Percentiles rank a stretch among this genome's conserved stretches.
Evolutionary conservation across 768 basidiomycete genomes (phyloP).

Genomic region (Mycena floridula): DNA sequence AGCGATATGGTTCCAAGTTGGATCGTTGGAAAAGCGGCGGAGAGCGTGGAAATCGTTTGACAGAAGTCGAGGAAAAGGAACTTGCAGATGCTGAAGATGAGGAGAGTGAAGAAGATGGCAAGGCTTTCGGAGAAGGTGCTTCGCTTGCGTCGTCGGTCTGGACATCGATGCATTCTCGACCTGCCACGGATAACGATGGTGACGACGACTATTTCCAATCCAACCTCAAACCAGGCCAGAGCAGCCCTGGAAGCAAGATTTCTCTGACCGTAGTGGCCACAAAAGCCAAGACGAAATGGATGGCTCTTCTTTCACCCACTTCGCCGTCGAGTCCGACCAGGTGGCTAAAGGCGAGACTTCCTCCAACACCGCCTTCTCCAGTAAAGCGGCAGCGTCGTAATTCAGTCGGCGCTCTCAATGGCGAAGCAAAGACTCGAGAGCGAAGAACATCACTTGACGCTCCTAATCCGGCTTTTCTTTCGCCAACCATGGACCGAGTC

Average conservation of each 20-base stretch:
- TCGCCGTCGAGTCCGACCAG: constrained; percentile 25
- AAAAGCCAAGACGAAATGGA: constrained; percentile 53
- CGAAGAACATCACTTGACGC: constrained; percentile 11
- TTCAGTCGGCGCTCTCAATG: constrained; percentile 6
- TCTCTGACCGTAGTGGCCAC: constrained; percentile 37
- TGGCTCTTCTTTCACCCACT: constrained; percentile 35
- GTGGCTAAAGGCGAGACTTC: constrained; percentile 21
- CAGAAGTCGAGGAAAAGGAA: constrained; percentile 35
- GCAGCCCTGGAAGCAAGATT: constrained; percentile 28
- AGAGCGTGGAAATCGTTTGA: constrained; percentile 24
- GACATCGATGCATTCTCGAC: constrained; percentile 38
- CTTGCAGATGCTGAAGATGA: constrained; percentile 30
- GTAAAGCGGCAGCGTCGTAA: background rate
- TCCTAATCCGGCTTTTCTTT: constrained; percentile 13
- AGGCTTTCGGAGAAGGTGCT: constrained; percentile 35
- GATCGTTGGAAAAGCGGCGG: constrained; percentile 27
- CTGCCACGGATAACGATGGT: constrained; percentile 28
- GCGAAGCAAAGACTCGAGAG: constrained; percentile 2
- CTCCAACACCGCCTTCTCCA: constrained; percentile 5
- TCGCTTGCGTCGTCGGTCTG: constrained; percentile 51
- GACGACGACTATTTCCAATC: constrained; percentile 35
- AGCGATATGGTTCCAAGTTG: constrained; percentile 30
- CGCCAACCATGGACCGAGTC: constrained; percentile 23
- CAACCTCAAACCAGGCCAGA: constrained; percentile 14
- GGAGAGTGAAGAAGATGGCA: constrained; percentile 36